Evolutionary conservation across 345 rosid species (phyloP).

Genomic region (Eucalyptus sideroxylon): DNA sequence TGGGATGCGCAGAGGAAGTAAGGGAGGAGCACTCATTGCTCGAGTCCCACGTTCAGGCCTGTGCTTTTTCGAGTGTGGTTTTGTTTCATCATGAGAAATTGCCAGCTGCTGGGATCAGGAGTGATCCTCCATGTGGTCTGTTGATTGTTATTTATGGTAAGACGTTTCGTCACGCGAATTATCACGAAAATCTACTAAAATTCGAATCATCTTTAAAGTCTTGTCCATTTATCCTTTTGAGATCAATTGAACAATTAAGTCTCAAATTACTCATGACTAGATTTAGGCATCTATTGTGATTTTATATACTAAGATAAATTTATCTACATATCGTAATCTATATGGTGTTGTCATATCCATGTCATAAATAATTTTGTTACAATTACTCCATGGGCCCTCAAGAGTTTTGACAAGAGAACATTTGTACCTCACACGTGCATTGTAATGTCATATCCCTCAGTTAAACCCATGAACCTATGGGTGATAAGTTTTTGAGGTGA

Average conservation of each 20-base stretch:
- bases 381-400: rapidly evolving
- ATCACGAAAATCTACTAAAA: no score
- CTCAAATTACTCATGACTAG: neutral
- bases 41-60: neutral
- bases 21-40: neutral
- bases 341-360: rapidly evolving
- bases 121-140: neutral
- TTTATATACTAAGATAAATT: neutral
- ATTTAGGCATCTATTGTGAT: rapidly evolving
- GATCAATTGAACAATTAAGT: neutral
- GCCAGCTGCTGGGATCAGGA: neutral
- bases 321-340: rapidly evolving
- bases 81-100: neutral
- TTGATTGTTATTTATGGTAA: neutral
- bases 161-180: no score
- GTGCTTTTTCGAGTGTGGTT: neutral
- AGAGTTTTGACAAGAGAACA: neutral
- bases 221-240: rapidly evolving
- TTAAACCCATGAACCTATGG: neutral
- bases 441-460: rapidly evolving
- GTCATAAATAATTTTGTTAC: rapidly evolving
- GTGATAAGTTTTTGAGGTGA: neutral
- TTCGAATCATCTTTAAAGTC: rapidly evolving
- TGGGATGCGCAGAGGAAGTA: neutral
- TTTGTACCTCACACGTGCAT: neutral